These are phyloP conservation scores for Diaporthe velutina DNA, from an alignment of 2,329 filamentous ascomycete genomes.

Conservation along the genomic window DNA sequence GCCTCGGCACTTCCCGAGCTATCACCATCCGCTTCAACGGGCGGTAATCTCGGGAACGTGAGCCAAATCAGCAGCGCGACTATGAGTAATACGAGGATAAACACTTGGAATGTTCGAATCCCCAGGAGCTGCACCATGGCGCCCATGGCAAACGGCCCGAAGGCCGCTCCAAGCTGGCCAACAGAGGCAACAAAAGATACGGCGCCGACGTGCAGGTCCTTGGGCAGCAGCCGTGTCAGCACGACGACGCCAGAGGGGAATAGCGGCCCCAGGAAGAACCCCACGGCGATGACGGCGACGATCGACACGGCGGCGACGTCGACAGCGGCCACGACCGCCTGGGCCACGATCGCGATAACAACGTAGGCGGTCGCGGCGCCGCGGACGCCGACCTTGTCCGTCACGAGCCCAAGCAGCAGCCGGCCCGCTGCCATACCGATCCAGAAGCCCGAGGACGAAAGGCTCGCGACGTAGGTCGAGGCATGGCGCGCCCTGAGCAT, in stretches of 20 bases:
- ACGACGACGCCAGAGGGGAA: conserved; percentile 57
- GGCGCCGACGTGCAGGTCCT: conserved; percentile 55
- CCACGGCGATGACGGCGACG: conserved; percentile 49
- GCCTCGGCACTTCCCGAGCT: not conserved
- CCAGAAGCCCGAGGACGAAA: conserved; percentile 59
- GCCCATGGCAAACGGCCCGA: conserved; percentile 58
- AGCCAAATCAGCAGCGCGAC: conserved; percentile 41
- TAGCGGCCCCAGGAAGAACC: conserved; percentile 56
- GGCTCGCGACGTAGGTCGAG: conserved; percentile 51
- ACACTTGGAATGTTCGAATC: conserved; percentile 52
- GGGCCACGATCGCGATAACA: conserved; percentile 40
- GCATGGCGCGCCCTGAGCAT: conserved; percentile 56
- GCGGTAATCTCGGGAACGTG: conserved; percentile 62
- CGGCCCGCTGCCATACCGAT: conserved; percentile 58
- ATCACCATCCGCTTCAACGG: not conserved
- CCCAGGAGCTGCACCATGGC: conserved; percentile 53
- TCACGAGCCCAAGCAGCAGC: conserved; percentile 48
- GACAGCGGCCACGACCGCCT: conserved; percentile 42
- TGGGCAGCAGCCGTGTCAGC: conserved; percentile 52
- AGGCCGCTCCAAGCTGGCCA: conserved; percentile 58
- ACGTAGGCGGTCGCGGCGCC: conserved; percentile 46
- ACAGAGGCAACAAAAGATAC: conserved; percentile 59
- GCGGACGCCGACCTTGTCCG: conserved; percentile 48
- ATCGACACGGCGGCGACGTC: conserved; percentile 45
- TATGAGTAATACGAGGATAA: conserved; percentile 45